Percentiles rank a stretch among this genome's conserved stretches.
phyloP scores from a whole-genome alignment of 345 rosid species.

The Aethionema arabicum region DNA sequence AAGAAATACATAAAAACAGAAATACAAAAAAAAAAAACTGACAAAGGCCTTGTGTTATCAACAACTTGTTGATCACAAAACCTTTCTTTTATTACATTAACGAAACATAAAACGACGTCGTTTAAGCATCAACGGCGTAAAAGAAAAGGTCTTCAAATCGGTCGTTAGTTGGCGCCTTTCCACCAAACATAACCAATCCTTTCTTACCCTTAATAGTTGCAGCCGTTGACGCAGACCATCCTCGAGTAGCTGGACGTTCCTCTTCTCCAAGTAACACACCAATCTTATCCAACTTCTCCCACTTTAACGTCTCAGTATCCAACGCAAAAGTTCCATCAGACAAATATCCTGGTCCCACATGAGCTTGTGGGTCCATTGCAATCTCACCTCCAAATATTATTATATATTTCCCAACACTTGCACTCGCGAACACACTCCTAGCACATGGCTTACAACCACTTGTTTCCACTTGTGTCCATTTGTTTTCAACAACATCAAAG shows the following conservation, averaged over 20 bases:
- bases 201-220: conserved; percentile 27
- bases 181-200: conserved; percentile 34
- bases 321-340: conserved; percentile 28
- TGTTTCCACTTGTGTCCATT: conserved; percentile 34
- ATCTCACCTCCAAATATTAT: conserved; percentile 35
- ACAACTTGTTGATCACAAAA: too few species aligned
- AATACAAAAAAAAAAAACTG: too few species aligned
- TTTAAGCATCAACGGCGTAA: background rate
- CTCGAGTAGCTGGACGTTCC: conserved; percentile 22
- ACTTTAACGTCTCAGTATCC: conserved; percentile 24
- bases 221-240: conserved; percentile 33
- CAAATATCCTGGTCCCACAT: conserved; percentile 30
- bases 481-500: conserved; percentile 22
- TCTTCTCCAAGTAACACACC: background rate
- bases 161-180: conserved; percentile 32
- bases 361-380: conserved; percentile 27
- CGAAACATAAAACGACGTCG: conserved; percentile 8
- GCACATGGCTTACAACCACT: conserved; percentile 27
- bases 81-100: background rate
- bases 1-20: too few species aligned
- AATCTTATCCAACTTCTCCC: conserved; percentile 27
- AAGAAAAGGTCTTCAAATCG: conserved; percentile 33
- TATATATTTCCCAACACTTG: conserved; percentile 31
- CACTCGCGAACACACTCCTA: conserved; percentile 35
- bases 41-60: too few species aligned